A percentile compares a stretch with the other conserved stretches of the same genome.
Conservation (phyloP, 2,329 filamentous ascomycete genomes). For the Botrytis fabae region DNA sequence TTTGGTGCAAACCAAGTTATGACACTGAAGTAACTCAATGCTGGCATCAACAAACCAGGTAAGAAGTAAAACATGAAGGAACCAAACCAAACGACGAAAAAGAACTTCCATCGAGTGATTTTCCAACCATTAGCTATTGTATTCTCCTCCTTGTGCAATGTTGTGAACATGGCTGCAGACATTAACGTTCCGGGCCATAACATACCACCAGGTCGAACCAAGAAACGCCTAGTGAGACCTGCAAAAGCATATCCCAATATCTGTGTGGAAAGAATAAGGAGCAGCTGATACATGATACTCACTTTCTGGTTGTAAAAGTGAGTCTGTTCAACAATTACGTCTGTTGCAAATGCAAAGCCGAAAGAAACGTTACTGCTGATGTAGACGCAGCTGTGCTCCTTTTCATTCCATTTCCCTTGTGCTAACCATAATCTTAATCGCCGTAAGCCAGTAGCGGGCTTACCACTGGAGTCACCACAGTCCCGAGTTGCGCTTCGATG, state of each 20-base stretch:
- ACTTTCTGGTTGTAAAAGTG: conserved; percentile 85
- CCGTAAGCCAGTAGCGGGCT: conserved; percentile 28
- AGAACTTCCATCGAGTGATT: conserved; percentile 82
- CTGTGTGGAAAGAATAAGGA: conserved; percentile 83
- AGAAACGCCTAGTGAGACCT: conserved; percentile 74
- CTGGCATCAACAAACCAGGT: conserved; percentile 78
- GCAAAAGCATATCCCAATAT: conserved; percentile 86
- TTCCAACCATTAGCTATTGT: conserved; percentile 79
- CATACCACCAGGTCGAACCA: conserved; percentile 85
- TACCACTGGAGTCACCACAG: conserved; percentile 16
- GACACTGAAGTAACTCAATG: conserved; percentile 85
- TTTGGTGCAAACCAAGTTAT: conserved; percentile 86
- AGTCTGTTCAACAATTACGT: conserved; percentile 87
- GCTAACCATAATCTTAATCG: conserved; percentile 70
- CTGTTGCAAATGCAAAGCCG: conserved; percentile 84
- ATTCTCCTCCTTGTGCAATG: conserved; percentile 81
- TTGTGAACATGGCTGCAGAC: conserved; percentile 86
- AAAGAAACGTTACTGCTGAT: conserved; percentile 89
- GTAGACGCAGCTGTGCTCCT: conserved; percentile 86
- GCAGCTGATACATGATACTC: conserved; percentile 73
- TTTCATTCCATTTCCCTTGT: conserved; percentile 82
- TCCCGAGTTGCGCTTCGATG: conserved; percentile 28
- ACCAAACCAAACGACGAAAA: conserved; percentile 68
- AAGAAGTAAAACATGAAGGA: conserved; percentile 83
- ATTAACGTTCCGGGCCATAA: conserved; percentile 89